Percentiles rank a stretch among this genome's conserved stretches.
phyloP scores from a whole-genome alignment of 2,329 filamentous ascomycete species.

The Helotiales sp. region DNA sequence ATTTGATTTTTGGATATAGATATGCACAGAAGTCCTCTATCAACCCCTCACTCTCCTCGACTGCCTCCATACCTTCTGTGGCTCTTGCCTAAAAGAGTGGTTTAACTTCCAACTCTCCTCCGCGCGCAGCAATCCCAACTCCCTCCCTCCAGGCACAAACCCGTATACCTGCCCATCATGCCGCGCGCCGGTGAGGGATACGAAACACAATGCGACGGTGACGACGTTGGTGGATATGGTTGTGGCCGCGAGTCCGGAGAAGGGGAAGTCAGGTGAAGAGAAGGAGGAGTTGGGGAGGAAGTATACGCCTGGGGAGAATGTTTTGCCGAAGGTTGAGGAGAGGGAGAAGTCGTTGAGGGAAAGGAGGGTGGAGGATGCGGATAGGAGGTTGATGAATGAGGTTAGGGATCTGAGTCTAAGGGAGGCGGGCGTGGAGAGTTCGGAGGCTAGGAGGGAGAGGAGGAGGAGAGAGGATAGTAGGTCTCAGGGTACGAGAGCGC shows the following conservation, averaged over 20 bases:
- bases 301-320: conserved; percentile 80
- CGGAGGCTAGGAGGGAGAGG: conserved; percentile 29
- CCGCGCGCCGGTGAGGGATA: conserved; percentile 81
- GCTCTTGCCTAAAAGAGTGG: conserved; percentile 94
- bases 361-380: conserved; percentile 48
- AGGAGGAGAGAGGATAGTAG: conserved; percentile 33
- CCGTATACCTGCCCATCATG: conserved; percentile 91
- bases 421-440: conserved; percentile 55
- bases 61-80: conserved; percentile 95
- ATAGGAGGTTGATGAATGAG: conserved; percentile 33
- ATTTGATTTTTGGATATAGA: conserved; percentile 53
- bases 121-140: conserved; percentile 26
- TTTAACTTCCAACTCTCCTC: conserved; percentile 68
- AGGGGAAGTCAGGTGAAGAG: conserved; percentile 68
- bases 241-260: conserved; percentile 74
- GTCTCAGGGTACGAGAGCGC: conserved; percentile 25
- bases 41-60: conserved; percentile 89
- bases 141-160: conserved; percentile 24
- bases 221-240: conserved; percentile 90
- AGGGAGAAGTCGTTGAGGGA: conserved; percentile 54
- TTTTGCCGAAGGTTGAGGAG: conserved; percentile 64
- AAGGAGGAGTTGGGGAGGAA: conserved; percentile 72
- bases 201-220: conserved; percentile 86
- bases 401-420: conserved; percentile 47
- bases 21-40: conserved; percentile 93